Base-by-base conservation (phyloP, 2,329 filamentous ascomycete species). In the Aureobasidium sp. region DNA sequence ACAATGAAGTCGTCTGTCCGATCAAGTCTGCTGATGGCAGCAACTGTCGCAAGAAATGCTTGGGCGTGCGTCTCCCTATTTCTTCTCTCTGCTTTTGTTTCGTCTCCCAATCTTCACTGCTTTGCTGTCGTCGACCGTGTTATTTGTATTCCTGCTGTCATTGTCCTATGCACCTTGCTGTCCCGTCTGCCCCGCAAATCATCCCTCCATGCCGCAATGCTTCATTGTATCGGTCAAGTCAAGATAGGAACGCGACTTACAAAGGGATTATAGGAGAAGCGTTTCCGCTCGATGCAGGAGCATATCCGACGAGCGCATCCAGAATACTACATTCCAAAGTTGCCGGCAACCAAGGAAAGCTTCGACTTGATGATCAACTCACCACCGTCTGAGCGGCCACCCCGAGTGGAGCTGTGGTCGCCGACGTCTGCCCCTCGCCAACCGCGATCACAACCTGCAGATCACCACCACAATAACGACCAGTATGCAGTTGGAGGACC, bases 261-360 rank as follows among this genome's bases (percentile, higher is more conserved):
- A 39, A 41, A 48, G 50, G 27, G 5, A 47, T 44, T 67, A 74
- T 77, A 95, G 91, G 91, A 95, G 80, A 96, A 96, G 78, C 85
- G 90, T 68, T 99, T 92, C 79, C 91, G 94, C 75, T 97, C 93
- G 66, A 97, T 99, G 91, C 94, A 97, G 78, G 94, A 99, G 83
- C 94, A 99, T 73, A 97, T 99, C 71, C 90, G 94, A 70, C 88
- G 94, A 75, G 93, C 94, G 68, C 94, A 99, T 75, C 93, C 93
- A 64, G 91, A 96, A 75, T 89, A 97, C 75, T 97, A 97, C 78
- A 96, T 99, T 69, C 87, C 94, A 53, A 97, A 97, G 83, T 88
- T 97, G 69, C 93, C 94, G 67, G 94, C 94, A 53, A 99, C 93
- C 68, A 93, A 97, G 76, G 93, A 97, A 78, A 97, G 91, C 85